Evolutionary conservation across 495 filamentous ascomycete genomes (phyloP), one percentile per base, ranked within the genome.

Genomic region (Penicillium ochrochloron): DNA sequence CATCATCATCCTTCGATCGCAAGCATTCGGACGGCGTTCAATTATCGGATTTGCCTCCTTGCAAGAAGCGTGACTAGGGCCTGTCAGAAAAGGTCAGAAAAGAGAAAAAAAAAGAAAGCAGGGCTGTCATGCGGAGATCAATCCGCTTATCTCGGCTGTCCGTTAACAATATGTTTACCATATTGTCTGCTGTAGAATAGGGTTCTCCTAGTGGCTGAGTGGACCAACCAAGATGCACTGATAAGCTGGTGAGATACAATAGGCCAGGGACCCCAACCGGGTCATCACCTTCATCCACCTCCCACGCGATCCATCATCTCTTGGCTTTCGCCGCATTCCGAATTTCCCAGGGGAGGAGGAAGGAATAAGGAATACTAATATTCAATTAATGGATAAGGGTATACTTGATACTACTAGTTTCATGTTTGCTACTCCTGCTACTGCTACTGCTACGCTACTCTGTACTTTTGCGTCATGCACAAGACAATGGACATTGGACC

Each of bases 221-320:
- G 29, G 27, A 31, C 15, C 53, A 35, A 39, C 53, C 7, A 34
- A 25, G 10, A 35, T 37, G 29, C 39, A 35, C 33, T 61, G 65
- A 70, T 71, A 72, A 72, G 67, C 63, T 50, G 19, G 6, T 0
- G 59, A 53, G 48, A 29, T 54, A 41, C 63, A 63, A 73, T 73
- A 42, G 56, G 56, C 56, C 23, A 11, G 3, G 21, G 19, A 29
- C 56, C 12, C n/a, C 15, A 25, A 35, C 15, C 31, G 19, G 2
- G n/a, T 9, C n/a, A 39, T 9, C 31, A 33, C 31, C 31, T 33
- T 17, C 29, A 14, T 21, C 9, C 12, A 25, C 14, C 21, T 29
- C 12, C 25, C 34, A 58, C 55, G 19, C 52, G 61, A 68, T 68
- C 5, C 57, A 67, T 67, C 65, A 63, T 33, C 19, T 67, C 60